phyloP scores from a whole-genome alignment of 1,139 yeast genomes.

The Nadsonia starkeyi-henricii region DNA sequence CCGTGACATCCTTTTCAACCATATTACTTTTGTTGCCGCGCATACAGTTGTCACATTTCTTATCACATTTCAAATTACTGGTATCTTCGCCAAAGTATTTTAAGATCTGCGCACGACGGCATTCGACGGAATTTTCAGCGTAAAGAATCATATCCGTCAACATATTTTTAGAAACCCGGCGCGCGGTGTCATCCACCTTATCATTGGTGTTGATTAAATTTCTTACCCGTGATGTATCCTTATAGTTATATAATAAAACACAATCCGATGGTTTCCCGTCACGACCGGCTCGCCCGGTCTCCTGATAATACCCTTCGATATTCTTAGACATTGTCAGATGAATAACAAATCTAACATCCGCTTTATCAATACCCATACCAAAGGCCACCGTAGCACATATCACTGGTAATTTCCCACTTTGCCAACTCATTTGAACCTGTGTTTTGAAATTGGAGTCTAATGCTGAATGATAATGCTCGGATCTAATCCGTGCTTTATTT shows the following conservation, averaged over 20 bases:
- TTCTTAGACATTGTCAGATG: conserved; percentile 85
- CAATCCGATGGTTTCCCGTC: conserved; percentile 79
- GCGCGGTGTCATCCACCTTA: conserved; percentile 49
- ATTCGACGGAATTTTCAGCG: conserved; percentile 83
- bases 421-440: conserved; percentile 70
- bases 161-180: conserved; percentile 66
- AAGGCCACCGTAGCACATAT: conserved; percentile 96
- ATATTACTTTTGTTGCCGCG: conserved; percentile 33
- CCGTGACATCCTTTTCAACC: conserved; percentile 56
- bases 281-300: conserved; percentile 98
- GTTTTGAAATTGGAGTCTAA: conserved; percentile 67
- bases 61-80: conserved; percentile 48
- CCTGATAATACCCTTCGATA: conserved; percentile 92
- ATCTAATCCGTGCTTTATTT: conserved; percentile 43
- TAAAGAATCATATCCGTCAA: conserved; percentile 77
- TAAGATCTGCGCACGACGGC: conserved; percentile 77
- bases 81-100: conserved; percentile 82
- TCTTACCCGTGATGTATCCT: conserved; percentile 39
- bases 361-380: conserved; percentile 98
- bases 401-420: conserved; percentile 49
- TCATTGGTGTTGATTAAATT: conserved; percentile 63
- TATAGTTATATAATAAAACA: conserved; percentile 63
- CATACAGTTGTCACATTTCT: conserved; percentile 77
- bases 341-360: conserved; percentile 83
- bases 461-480: conserved; percentile 87